phyloP scores from a whole-genome alignment of 1,284 basidiomycete genomes.

The Boletus nobilissimus region DNA sequence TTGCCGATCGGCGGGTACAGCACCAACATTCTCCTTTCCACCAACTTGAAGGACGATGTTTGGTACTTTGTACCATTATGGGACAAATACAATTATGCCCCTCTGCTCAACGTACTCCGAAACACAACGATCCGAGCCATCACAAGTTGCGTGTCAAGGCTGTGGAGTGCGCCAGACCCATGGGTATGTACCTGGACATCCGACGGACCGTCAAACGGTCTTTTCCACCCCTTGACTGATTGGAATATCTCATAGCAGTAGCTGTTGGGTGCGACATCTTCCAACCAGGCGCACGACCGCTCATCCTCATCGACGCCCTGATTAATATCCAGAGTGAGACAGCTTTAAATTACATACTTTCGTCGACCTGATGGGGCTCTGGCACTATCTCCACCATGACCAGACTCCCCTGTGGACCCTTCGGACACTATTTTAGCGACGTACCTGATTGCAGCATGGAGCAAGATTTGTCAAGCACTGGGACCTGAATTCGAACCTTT shows the following conservation, averaged over 20 bases:
- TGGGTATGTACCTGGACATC: too few relatives aligned
- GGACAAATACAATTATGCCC: constrained; percentile 82
- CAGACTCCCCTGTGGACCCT: constrained; percentile 72
- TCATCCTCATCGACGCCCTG: constrained; percentile 77
- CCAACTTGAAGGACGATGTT: neutral
- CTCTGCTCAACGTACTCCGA: too few relatives aligned
- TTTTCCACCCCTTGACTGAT: too few relatives aligned
- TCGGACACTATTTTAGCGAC: constrained; percentile 72
- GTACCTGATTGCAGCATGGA: too few relatives aligned
- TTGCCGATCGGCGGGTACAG: too few relatives aligned
- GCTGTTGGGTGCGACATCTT: too few relatives aligned
- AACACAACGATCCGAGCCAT: constrained; percentile 70
- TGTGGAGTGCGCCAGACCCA: constrained; percentile 89
- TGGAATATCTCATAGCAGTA: too few relatives aligned
- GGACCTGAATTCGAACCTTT: constrained; percentile 86
- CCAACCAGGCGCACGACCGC: too few relatives aligned
- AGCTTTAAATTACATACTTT: neutral
- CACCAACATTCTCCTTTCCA: neutral
- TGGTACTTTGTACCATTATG: constrained; percentile 65
- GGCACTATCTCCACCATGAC: neutral
- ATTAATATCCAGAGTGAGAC: constrained; percentile 80
- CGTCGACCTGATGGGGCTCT: neutral
- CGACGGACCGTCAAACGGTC: too few relatives aligned
- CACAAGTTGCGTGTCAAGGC: constrained; percentile 78
- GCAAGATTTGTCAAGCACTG: constrained; percentile 83